A percentile compares a stretch with the other conserved stretches of the same genome.
These are phyloP conservation scores for Monilinia vaccinii-corymbosi DNA, from an alignment of 2,329 filamentous ascomycete genomes.

Conservation along the genomic window DNA sequence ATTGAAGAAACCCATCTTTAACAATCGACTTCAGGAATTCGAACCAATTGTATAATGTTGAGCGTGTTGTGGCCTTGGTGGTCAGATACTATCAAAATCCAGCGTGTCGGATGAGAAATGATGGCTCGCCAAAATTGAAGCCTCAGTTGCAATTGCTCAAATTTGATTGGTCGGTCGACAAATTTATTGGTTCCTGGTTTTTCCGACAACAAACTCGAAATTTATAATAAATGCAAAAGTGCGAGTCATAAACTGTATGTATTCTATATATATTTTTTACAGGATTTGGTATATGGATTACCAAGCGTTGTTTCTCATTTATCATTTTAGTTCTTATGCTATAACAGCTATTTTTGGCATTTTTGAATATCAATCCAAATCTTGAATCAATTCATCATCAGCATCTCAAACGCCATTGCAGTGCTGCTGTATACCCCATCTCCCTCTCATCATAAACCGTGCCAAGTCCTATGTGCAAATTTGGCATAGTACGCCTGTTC, in stretches of 20 bases:
- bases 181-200: conserved; percentile 11
- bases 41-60: conserved; percentile 12
- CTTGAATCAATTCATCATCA: conserved; percentile 2
- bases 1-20: conserved; percentile 57
- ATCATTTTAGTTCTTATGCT: neutral
- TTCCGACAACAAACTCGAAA: conserved; percentile 9
- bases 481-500: conserved; percentile 9
- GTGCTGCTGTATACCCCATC: conserved; percentile 5
- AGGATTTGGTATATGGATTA: no score
- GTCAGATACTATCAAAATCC: conserved; percentile 6
- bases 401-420: conserved; percentile 8
- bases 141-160: conserved; percentile 17
- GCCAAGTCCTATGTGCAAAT: conserved; percentile 6
- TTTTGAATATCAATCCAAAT: neutral
- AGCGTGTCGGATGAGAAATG: conserved; percentile 12
- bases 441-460: neutral
- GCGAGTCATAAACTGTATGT: neutral
- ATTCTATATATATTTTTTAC: neutral
- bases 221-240: neutral
- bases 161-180: conserved; percentile 22
- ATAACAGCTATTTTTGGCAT: neutral
- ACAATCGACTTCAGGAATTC: conserved; percentile 11
- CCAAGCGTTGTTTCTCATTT: neutral
- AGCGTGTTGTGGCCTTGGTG: conserved; percentile 6
- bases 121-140: conserved; percentile 9